Evolutionary conservation across 2,329 filamentous ascomycete genomes (phyloP).

Genomic region (Tolypocladium sp.): DNA sequence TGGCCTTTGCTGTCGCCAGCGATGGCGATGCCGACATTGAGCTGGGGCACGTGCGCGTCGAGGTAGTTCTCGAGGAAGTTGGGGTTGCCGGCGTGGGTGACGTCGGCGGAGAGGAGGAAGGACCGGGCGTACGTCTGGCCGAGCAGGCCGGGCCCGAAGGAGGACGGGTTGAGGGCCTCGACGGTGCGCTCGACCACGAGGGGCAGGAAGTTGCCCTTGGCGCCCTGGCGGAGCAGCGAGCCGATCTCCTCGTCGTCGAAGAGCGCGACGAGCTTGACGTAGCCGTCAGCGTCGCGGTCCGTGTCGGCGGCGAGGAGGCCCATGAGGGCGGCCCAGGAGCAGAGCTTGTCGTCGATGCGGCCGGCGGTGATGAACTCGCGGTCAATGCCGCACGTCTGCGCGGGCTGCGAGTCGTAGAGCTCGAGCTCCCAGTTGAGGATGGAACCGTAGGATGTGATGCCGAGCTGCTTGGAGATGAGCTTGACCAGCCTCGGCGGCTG

Average conservation of each 20-base stretch:
- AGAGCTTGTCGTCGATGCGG: slow-evolving; percentile 95
- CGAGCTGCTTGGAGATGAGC: slow-evolving; percentile 71
- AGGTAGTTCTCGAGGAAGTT: slow-evolving; percentile 85
- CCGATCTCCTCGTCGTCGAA: slow-evolving; percentile 98
- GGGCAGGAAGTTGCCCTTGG: slow-evolving; percentile 80
- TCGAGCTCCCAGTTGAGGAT: slow-evolving; percentile 98
- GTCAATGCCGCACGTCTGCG: slow-evolving; percentile 73
- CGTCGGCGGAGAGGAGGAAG: slow-evolving; percentile 87
- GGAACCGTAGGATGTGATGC: slow-evolving; percentile 56
- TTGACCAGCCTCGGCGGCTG: slow-evolving; percentile 81
- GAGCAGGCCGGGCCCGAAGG: slow-evolving; percentile 51
- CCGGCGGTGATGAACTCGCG: slow-evolving; percentile 93
- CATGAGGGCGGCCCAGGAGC: slow-evolving; percentile 84
- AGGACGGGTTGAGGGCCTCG: slow-evolving; percentile 51
- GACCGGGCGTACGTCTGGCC: slow-evolving; percentile 83
- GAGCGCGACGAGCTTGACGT: slow-evolving; percentile 83
- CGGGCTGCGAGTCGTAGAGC: slow-evolving; percentile 84
- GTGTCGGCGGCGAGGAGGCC: slow-evolving; percentile 61
- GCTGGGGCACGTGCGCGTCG: slow-evolving; percentile 71
- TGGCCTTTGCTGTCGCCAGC: slow-evolving; percentile 82
- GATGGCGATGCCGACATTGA: slow-evolving; percentile 81
- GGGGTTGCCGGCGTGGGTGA: slow-evolving; percentile 88
- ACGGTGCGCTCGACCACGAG: slow-evolving; percentile 71
- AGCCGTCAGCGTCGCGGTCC: slow-evolving; percentile 46
- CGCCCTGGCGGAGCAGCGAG: slow-evolving; percentile 81